Base-by-base conservation (phyloP, 352 stramenopile species). In the Pythium monospermum region DNA sequence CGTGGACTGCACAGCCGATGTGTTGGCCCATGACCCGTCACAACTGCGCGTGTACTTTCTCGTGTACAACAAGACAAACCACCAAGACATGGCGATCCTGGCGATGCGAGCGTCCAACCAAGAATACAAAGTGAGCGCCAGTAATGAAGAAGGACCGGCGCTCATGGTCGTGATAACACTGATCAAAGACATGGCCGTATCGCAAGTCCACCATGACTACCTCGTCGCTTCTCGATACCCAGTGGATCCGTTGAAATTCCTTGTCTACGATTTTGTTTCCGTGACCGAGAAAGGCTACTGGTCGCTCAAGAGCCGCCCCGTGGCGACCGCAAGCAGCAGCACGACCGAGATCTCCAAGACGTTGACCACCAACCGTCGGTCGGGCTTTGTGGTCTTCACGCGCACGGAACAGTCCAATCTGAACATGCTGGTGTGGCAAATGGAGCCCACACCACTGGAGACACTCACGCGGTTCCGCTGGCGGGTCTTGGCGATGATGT, bases 381-480 rank as follows among this genome's bases (percentile, higher is more conserved):
- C 43, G 28, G 58, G 58, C 4, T 57, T 61, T 6, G 60, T 42
- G 25, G 46, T 66, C 46, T 61, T 61, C 15, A 46, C 31, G 6
- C 37, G 52, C 21, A 53, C 12, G 2, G 58, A 66, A 36, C 58
- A 66, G 26, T 51, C 50, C 1, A 66, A 66, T 27, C n/a, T 60
- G 23, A 60, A 60, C 40, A 55, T 53, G 26, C 45, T 49, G 23
- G 3, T 36, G 5, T 60, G 57, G 57, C 18, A 31, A 0, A n/a
- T 56, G 18, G 39, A 52, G 8, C n/a, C 38, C 4, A n/a, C 38
- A 1, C 10, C 57, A 3, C 11, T 49, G 8, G 16, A 41, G 3
- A 44, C 39, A 8, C 23, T 66, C 0, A 18, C 23, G 15, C 37
- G 36, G 1, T 60, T 38, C 44, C 28, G 35, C 18, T 60, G 36